Base-by-base conservation (phyloP, 345 rosid genomes). In the Boechera stricta region DNA sequence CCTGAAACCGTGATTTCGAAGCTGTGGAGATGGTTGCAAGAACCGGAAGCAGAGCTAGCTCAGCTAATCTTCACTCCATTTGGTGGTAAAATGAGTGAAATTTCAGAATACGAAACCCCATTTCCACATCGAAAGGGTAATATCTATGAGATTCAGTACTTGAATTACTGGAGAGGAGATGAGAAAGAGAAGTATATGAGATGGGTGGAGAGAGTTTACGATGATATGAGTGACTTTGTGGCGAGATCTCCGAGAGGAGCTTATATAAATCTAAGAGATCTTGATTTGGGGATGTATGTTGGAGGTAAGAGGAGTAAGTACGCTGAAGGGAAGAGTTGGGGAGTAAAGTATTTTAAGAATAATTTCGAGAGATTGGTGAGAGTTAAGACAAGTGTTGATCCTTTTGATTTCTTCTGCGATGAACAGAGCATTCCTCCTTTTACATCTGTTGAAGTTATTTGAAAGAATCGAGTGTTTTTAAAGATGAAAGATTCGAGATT, bases 61-160 rank as follows among this genome's bases (percentile, higher is more conserved):
- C 79, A 77, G n/a, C 44, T 88, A 6, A 78, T 79, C 0, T 72
- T 81, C 10, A 85, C 82, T 53, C 89, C 97, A 0, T 93, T 89
- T 24, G 98, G 98, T 16, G 98, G 94, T 8, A 82, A 24, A 75
- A 87, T 86, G 90, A 75, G 69, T 66, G 86, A 89, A 39, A 74
- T 87, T 11, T 9, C 60, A 2, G 82, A 64, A 2, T 29, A 78
- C 0, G 80, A 64, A 8, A 83, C 86, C 13, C 79, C 94, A 13
- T 86, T 87, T 69, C 87, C 91, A 0, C 89, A 87, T 36, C 73
- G 91, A 59, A 67, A 77, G 6, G 94, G 89, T 8, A 84, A 86
- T 57, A 7, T 81, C 29, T 89, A 77, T 80, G 85, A 84, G 80
- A 76, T 87, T 36, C 91, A 87, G 64, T 89, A 89, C 58, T 70